phyloP scores from a whole-genome alignment of 139 green algal genomes.

The Chlorella ohadii region DNA sequence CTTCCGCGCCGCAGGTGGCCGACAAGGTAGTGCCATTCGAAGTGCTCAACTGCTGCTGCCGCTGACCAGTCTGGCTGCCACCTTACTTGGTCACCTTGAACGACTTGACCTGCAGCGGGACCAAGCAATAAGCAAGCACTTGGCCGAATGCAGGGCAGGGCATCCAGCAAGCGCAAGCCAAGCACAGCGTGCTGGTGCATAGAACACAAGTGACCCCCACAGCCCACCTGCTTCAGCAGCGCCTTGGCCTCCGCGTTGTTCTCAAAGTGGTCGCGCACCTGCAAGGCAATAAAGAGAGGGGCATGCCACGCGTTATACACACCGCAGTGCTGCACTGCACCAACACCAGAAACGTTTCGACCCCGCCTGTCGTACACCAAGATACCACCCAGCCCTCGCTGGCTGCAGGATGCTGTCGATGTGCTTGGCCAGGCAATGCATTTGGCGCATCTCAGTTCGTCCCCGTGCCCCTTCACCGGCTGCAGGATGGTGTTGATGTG shows the following conservation, averaged over 20 bases:
- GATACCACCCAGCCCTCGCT: background rate
- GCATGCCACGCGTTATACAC: background rate
- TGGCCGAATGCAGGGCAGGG: too few species aligned
- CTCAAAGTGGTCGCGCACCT: slow-evolving; percentile 96
- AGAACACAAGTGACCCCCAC: background rate
- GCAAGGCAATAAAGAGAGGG: background rate
- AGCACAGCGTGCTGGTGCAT: background rate
- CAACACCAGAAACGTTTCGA: too few species aligned
- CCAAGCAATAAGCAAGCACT: background rate
- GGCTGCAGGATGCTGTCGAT: slow-evolving; percentile 92
- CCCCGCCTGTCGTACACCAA: too few species aligned
- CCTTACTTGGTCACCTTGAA: slow-evolving; percentile 33
- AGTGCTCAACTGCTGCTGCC: too few species aligned
- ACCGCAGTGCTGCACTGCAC: too few species aligned
- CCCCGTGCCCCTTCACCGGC: slow-evolving; percentile 30
- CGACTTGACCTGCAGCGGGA: slow-evolving; percentile 10
- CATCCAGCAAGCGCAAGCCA: too few species aligned
- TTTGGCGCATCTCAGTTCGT: too few species aligned
- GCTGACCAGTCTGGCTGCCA: too few species aligned
- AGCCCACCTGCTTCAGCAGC: slow-evolving; percentile 88
- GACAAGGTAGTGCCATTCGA: too few species aligned
- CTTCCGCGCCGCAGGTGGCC: too few species aligned
- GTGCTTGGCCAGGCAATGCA: slow-evolving; percentile 54
- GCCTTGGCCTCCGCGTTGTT: slow-evolving; percentile 90
- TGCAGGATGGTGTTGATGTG: slow-evolving; percentile 92